A percentile compares a stretch with the other conserved stretches of the same genome.
phyloP scores from a whole-genome alignment of 1,284 basidiomycete species.

The Sanguinoderma infundibulare region DNA sequence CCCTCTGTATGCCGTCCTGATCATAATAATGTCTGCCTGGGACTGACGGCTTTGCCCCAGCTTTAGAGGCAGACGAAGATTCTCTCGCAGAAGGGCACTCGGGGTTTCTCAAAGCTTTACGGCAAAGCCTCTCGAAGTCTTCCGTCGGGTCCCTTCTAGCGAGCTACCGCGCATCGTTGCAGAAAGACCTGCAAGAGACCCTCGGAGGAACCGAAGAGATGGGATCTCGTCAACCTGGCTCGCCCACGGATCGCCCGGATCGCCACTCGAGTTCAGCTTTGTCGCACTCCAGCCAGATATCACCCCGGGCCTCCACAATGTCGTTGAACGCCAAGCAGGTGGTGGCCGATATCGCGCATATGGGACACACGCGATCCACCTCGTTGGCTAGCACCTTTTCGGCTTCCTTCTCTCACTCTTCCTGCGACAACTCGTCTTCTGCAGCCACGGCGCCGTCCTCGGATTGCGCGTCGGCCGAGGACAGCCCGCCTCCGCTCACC shows the following conservation, averaged over 20 bases:
- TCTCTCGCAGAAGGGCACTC: too few species aligned
- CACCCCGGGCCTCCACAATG: too few species aligned
- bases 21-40: background rate
- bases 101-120: too few species aligned
- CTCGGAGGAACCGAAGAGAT: background rate
- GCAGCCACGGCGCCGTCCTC: background rate
- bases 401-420: background rate
- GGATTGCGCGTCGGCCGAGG: too few species aligned
- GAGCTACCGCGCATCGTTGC: constrained; percentile 7
- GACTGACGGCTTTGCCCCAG: too few species aligned
- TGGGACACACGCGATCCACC: constrained; percentile 3
- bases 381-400: constrained; percentile 1
- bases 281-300: background rate
- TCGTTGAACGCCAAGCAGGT: background rate
- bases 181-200: constrained; percentile 3
- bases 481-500: too few species aligned
- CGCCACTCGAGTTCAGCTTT: background rate
- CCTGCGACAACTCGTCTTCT: background rate
- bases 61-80: too few species aligned
- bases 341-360: background rate
- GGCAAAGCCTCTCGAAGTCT: constrained; percentile 5
- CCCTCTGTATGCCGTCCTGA: background rate
- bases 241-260: background rate
- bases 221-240: background rate
- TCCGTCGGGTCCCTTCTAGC: constrained; percentile 17